A percentile compares a stretch with the other conserved stretches of the same genome.
These are phyloP conservation scores for Xylaria curta DNA, from an alignment of 495 filamentous ascomycete genomes.

Conservation along the genomic window DNA sequence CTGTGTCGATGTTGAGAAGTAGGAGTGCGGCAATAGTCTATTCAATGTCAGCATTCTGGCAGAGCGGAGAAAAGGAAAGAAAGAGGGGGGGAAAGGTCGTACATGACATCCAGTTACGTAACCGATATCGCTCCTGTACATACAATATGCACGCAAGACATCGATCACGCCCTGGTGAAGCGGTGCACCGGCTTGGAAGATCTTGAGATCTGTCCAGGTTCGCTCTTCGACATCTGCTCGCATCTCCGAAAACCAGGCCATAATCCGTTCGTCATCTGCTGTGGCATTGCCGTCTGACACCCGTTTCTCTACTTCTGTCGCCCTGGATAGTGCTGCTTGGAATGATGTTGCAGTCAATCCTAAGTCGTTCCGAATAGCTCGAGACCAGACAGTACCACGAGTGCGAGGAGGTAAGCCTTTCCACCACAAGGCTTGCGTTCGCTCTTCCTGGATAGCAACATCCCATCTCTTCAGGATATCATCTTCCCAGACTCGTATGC, in stretches of 20 bases:
- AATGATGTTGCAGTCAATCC: constrained; percentile 77
- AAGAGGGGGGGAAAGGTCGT: constrained; percentile 46
- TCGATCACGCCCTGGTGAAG: constrained; percentile 78
- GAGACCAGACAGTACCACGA: constrained; percentile 83
- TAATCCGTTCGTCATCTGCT: constrained; percentile 53
- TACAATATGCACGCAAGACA: constrained; percentile 84
- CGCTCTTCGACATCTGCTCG: constrained; percentile 67
- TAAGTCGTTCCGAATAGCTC: constrained; percentile 89
- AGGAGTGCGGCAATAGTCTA: constrained; percentile 86
- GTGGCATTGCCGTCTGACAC: constrained; percentile 47
- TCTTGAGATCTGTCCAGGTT: constrained; percentile 80
- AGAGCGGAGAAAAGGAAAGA: neutral
- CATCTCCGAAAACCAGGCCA: constrained; percentile 70
- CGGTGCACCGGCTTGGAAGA: constrained; percentile 80
- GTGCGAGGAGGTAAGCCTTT: constrained; percentile 80
- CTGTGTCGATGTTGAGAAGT: constrained; percentile 77
- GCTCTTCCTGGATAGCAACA: constrained; percentile 69
- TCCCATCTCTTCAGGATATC: constrained; percentile 89
- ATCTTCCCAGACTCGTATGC: constrained; percentile 83
- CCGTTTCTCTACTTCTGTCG: constrained; percentile 67
- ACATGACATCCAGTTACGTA: constrained; percentile 87
- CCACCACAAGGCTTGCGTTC: constrained; percentile 94
- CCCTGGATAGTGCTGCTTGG: constrained; percentile 76
- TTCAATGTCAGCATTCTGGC: constrained; percentile 32
- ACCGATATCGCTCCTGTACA: constrained; percentile 94